These are phyloP conservation scores for Hyphopichia burtonii DNA, from an alignment of 1,139 yeast genomes.

Conservation along the genomic window DNA sequence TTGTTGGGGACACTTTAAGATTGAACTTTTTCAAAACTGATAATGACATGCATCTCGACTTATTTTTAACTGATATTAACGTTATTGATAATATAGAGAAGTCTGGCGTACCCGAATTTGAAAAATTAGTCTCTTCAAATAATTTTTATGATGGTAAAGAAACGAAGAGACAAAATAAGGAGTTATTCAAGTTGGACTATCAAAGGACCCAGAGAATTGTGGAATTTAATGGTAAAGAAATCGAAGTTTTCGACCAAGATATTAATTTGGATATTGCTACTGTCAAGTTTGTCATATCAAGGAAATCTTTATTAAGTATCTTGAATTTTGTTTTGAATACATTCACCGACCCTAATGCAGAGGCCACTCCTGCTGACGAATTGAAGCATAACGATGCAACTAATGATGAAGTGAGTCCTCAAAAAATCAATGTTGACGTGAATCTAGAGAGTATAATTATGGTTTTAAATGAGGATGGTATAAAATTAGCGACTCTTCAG, in stretches of 20 bases:
- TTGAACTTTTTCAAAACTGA: conserved; percentile 61
- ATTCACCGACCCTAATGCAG: conserved; percentile 78
- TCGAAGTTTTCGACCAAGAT: conserved; percentile 78
- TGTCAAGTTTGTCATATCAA: conserved; percentile 69
- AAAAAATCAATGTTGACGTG: conserved; percentile 67
- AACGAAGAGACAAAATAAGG: conserved; percentile 27
- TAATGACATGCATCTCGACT: conserved; percentile 63
- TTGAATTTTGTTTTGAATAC: conserved; percentile 83
- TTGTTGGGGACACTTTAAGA: conserved; percentile 65
- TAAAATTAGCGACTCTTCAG: conserved; percentile 75
- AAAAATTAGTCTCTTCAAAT: conserved; percentile 69
- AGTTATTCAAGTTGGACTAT: conserved; percentile 65
- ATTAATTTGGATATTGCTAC: conserved; percentile 78
- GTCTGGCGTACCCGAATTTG: conserved; percentile 62
- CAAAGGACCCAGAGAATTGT: conserved; percentile 60
- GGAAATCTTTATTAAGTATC: conserved; percentile 75
- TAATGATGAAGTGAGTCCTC: conserved; percentile 61
- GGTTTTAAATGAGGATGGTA: conserved; percentile 79
- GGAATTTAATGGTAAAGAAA: conserved; percentile 51
- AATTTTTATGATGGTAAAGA: conserved; percentile 33
- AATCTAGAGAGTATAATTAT: conserved; percentile 72
- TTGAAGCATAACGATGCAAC: conserved; percentile 61
- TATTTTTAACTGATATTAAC: conserved; percentile 62
- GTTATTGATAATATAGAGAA: conserved; percentile 75
- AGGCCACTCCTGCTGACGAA: conserved; percentile 64